Evolutionary conservation across 305 asterid species (phyloP), one percentile per base, ranked within the genome.

Genomic region (Fraxinus floribunda): DNA sequence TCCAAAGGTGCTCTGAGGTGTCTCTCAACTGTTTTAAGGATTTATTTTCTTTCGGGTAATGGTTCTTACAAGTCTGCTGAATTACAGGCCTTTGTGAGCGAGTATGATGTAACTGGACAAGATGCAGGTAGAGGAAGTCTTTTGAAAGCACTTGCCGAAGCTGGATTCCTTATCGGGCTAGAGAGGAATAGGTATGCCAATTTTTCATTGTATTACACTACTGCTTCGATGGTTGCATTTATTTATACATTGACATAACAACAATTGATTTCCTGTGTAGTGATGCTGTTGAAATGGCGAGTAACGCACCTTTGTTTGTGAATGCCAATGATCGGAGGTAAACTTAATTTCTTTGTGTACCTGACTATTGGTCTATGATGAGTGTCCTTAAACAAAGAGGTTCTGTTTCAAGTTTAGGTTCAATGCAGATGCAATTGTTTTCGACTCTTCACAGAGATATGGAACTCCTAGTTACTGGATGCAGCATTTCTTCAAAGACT

Each of bases 401-500:
- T 32, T 15, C 78, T 39, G 49, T 70, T 78, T 81, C 77, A 68
- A 22, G n/a, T 79, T 66, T 76, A 95, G 98, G 89, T 96, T 94
- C 95, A 88, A 84, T 39, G 93, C 98, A 39, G 98, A 94, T 88
- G 98, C 99, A 55, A 96, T 96, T 86, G 98, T 94, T 75, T 96
- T 93, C 34, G 90, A 95, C 80, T 92, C 98, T 79, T 94, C 97
- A 70, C 88, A 83, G 60, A 84, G 75, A 22, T 96, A 93, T 70
- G 97, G 98, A 72, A 94, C 98, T 38, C 99, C 98, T 22, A 94
- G 88, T 86, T 96, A 94, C 80, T 96, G 98, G 98, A 94, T 96
- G 99, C 99, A 96, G 81, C 93, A 88, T 15, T 88, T 94, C 79
- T 96, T 96, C 90, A 90, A 81, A 83, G 94, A 92, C 64, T 96